phyloP scores from a whole-genome alignment of 2,329 filamentous ascomycete genomes.

The Zelopaecilomyces penicillatus region DNA sequence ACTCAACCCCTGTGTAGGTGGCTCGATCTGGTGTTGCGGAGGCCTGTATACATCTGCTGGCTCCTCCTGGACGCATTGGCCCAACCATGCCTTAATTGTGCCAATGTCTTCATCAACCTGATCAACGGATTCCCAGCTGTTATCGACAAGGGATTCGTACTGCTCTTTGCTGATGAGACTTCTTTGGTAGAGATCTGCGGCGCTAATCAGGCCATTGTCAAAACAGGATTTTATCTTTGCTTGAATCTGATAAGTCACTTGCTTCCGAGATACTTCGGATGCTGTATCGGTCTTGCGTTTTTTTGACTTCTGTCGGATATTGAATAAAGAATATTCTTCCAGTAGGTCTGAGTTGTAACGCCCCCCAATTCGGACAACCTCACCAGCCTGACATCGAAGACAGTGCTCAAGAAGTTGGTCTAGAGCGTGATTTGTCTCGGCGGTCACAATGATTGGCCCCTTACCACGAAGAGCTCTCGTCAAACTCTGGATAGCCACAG shows the following conservation, averaged over 20 bases:
- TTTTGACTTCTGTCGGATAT: conserved; percentile 37
- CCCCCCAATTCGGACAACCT: conserved; percentile 55
- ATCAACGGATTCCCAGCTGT: conserved; percentile 23
- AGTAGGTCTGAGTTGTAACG: conserved; percentile 60
- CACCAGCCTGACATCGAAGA: conserved; percentile 36
- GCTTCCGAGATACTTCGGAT: conserved; percentile 10
- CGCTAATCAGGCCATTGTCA: conserved; percentile 39
- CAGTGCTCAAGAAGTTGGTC: conserved; percentile 70
- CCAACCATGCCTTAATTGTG: conserved; percentile 10
- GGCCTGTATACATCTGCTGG: neutral
- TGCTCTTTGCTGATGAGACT: conserved; percentile 57
- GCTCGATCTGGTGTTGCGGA: neutral
- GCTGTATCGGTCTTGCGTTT: neutral
- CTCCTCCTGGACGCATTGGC: conserved; percentile 3
- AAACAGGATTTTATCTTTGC: conserved; percentile 20
- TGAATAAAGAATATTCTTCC: conserved; percentile 56
- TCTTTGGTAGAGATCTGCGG: conserved; percentile 43
- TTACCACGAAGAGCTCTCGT: conserved; percentile 45
- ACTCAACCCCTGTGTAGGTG: too few relatives aligned
- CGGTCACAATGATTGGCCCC: conserved; percentile 67
- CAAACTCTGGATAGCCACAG: conserved; percentile 49
- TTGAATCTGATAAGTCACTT: conserved; percentile 7
- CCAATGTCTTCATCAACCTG: neutral
- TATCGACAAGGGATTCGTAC: conserved; percentile 49
- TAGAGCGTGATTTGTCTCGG: conserved; percentile 85